phyloP scores from a whole-genome alignment of 129 eudicot species.

The Pulicaria dysenterica region DNA sequence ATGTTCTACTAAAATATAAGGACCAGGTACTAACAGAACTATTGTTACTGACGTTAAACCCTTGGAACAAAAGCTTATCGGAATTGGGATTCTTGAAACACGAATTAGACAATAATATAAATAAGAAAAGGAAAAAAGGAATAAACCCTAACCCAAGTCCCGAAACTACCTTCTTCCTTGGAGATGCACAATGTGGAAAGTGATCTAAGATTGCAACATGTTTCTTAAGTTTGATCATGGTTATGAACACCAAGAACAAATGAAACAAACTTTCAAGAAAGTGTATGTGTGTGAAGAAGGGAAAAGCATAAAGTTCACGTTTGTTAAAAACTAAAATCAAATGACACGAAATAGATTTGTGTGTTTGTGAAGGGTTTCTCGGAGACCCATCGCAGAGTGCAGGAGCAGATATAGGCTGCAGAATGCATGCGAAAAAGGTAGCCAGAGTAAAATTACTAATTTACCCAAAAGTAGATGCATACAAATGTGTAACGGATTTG shows the following conservation, averaged over 20 bases:
- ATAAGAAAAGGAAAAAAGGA: slow-evolving; percentile 42
- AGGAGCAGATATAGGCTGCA: slow-evolving; percentile 35
- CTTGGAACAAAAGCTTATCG: slow-evolving; percentile 46
- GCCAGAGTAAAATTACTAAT: slow-evolving; percentile 7
- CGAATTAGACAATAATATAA: slow-evolving; percentile 41
- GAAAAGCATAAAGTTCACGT: slow-evolving; percentile 21
- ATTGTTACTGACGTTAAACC: slow-evolving; percentile 41
- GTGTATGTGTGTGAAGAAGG: slow-evolving; percentile 21
- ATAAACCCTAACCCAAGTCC: slow-evolving; percentile 60
- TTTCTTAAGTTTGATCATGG: slow-evolving; percentile 52
- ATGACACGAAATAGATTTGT: slow-evolving; percentile 25
- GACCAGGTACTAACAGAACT: slow-evolving; percentile 49
- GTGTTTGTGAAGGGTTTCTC: slow-evolving; percentile 29
- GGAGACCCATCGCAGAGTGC: slow-evolving; percentile 36
- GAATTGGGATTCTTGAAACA: slow-evolving; percentile 49
- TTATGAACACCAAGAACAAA: slow-evolving; percentile 18
- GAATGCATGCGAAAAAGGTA: slow-evolving; percentile 35
- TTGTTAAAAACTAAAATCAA: slow-evolving; percentile 14
- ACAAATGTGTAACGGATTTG: slow-evolving; percentile 3
- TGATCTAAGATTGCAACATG: slow-evolving; percentile 49
- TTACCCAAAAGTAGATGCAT: slow-evolving; percentile 22
- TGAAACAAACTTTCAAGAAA: slow-evolving; percentile 14
- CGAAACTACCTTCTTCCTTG: slow-evolving; percentile 65
- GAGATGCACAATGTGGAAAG: slow-evolving; percentile 44
- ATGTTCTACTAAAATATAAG: slow-evolving; percentile 40